These are phyloP conservation scores for Melastoma candidum DNA, from an alignment of 441 rosid species.

Conservation along the genomic window DNA sequence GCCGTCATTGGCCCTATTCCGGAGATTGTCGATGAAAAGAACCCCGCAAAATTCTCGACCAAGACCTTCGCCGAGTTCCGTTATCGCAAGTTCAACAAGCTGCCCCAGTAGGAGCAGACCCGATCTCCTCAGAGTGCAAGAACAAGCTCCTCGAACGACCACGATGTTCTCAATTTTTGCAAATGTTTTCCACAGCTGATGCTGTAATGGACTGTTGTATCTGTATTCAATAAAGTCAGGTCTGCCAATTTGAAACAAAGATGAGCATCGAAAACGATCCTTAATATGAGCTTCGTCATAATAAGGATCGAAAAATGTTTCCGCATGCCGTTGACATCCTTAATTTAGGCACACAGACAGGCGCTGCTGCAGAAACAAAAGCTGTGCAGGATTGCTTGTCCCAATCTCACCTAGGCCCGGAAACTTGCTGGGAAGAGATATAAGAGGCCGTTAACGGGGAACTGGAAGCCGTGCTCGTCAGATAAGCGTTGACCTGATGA, in stretches of 20 bases:
- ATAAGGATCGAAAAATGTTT: too few species aligned
- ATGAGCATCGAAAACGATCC: too few species aligned
- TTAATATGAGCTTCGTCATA: too few species aligned
- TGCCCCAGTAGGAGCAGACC: slow-evolving; percentile 14
- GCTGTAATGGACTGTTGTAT: too few species aligned
- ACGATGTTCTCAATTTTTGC: too few species aligned
- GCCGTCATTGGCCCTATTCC: slow-evolving; percentile 35
- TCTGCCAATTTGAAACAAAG: too few species aligned
- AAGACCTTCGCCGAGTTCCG: slow-evolving; percentile 35
- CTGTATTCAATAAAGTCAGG: too few species aligned
- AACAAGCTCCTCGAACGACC: too few species aligned
- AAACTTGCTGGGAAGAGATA: slow-evolving; percentile 67
- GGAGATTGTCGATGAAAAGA: slow-evolving; percentile 23
- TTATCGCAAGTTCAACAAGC: slow-evolving; percentile 29
- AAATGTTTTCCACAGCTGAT: too few species aligned
- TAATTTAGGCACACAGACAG: too few species aligned
- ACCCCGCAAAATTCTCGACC: slow-evolving; percentile 25
- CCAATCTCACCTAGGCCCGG: slow-evolving; percentile 61
- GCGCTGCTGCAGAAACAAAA: not conserved
- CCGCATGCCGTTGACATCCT: too few species aligned
- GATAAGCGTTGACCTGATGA: slow-evolving; percentile 27
- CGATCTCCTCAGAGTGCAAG: too few species aligned
- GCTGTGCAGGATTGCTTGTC: not conserved
- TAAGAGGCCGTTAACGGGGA: slow-evolving; percentile 33
- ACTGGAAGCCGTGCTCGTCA: slow-evolving; percentile 23